A percentile compares a stretch with the other conserved stretches of the same genome.
phyloP scores from a whole-genome alignment of 148 eudicot genomes.

The Rhododendron williamsianum region DNA sequence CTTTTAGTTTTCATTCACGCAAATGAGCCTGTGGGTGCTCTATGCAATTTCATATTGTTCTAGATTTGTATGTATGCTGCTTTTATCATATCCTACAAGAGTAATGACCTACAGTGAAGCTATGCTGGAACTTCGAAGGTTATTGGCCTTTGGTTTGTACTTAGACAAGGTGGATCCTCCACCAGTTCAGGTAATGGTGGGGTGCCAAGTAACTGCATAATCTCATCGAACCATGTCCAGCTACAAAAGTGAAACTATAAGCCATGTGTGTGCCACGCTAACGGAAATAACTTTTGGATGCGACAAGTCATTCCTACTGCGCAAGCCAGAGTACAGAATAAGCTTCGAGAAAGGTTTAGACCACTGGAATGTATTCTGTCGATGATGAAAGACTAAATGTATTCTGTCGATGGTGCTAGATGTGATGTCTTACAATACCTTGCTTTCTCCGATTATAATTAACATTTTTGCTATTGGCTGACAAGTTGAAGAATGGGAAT shows the following conservation, averaged over 20 bases:
- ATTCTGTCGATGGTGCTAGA: too few species aligned
- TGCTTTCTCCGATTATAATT: not conserved
- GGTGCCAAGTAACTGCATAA: not conserved
- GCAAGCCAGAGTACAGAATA: not conserved
- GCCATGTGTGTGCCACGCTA: not conserved
- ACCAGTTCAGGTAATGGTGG: not conserved
- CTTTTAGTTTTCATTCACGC: not conserved
- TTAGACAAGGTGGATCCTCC: not conserved
- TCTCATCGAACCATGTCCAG: not conserved
- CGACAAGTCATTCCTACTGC: not conserved
- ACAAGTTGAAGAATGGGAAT: too few species aligned
- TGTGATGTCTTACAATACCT: not conserved
- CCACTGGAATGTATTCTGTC: not conserved
- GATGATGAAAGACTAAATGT: not conserved
- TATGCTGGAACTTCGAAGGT: not conserved
- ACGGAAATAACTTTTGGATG: not conserved
- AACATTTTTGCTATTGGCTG: not conserved
- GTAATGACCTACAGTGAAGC: not conserved
- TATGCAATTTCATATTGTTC: not conserved
- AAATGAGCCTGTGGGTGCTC: not conserved
- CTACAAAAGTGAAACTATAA: not conserved
- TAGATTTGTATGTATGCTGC: not conserved
- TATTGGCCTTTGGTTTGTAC: not conserved
- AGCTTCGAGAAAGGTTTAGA: not conserved
- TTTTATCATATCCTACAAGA: not conserved